Evolutionary conservation across 148 eudicot species (phyloP).

Genomic region (Heliosperma pusillum): DNA sequence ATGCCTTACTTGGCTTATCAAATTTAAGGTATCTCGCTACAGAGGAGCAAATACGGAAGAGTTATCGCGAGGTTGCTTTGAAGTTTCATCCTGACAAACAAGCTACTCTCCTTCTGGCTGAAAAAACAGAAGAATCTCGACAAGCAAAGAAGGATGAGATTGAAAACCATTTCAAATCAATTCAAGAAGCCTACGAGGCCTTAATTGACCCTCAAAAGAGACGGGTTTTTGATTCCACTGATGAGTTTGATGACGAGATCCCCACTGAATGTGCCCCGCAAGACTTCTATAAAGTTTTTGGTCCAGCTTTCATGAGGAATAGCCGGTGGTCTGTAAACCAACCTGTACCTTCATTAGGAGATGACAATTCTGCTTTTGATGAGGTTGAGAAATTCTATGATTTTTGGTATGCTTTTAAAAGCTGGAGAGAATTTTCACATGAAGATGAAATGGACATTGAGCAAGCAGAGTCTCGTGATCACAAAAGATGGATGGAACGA

Average conservation of each 20-base stretch:
- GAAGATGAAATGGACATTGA: constrained; percentile 88
- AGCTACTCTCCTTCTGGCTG: constrained; percentile 76
- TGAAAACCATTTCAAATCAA: constrained; percentile 73
- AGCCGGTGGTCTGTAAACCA: constrained; percentile 87
- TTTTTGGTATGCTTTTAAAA: constrained; percentile 86
- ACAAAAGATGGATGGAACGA: constrained; percentile 98
- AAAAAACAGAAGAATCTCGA: constrained; percentile 73
- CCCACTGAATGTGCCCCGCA: constrained; percentile 86
- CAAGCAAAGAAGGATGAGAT: constrained; percentile 86
- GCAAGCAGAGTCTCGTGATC: constrained; percentile 97
- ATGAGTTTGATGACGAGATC: constrained; percentile 94
- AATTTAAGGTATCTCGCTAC: constrained; percentile 93
- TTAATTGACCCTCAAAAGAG: constrained; percentile 76
- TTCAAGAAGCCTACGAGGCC: constrained; percentile 92
- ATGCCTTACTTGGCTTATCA: constrained; percentile 82
- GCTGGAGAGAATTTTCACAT: constrained; percentile 98
- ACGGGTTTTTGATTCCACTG: constrained; percentile 89
- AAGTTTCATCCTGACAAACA: constrained; percentile 96
- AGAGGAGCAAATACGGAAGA: constrained; percentile 84
- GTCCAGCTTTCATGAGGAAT: constrained; percentile 91
- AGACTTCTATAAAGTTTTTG: constrained; percentile 84
- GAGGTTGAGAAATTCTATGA: constrained; percentile 82
- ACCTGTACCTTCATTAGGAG: constrained; percentile 74
- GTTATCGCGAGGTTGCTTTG: constrained; percentile 87
- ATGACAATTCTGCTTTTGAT: constrained; percentile 55